Percentiles rank a stretch among this genome's conserved stretches.
phyloP scores from a whole-genome alignment of 768 basidiomycete genomes.

The Mycena albidolilacea region DNA sequence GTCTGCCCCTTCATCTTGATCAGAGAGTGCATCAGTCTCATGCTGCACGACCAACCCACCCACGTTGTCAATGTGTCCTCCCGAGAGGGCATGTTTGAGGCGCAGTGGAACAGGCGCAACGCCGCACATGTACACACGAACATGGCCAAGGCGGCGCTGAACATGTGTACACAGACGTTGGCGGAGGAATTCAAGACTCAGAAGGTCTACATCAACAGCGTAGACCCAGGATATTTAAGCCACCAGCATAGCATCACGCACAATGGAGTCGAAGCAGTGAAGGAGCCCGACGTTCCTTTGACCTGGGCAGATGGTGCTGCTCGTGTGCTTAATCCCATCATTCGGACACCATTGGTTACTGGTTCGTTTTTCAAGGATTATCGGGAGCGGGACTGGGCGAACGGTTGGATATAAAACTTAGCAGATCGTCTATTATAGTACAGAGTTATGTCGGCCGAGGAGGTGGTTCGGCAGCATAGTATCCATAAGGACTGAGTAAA shows the following conservation, averaged over 20 bases:
- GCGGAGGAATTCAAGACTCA: slow-evolving; percentile 49
- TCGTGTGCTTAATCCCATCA: slow-evolving; percentile 51
- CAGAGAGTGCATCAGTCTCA: slow-evolving; percentile 49
- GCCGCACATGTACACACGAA: slow-evolving; percentile 55
- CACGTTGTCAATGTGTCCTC: slow-evolving; percentile 56
- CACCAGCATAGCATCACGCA: slow-evolving; percentile 51
- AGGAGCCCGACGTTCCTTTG: slow-evolving; percentile 44
- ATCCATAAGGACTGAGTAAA: slow-evolving; percentile 73
- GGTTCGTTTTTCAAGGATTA: slow-evolving; percentile 56
- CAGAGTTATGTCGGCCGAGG: slow-evolving; percentile 36
- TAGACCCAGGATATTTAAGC: slow-evolving; percentile 57
- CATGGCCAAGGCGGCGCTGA: slow-evolving; percentile 56
- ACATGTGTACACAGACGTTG: slow-evolving; percentile 56
- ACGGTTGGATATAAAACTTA: slow-evolving; percentile 24
- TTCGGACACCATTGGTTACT: slow-evolving; percentile 50
- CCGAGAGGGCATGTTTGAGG: slow-evolving; percentile 53
- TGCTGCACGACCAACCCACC: slow-evolving; percentile 39
- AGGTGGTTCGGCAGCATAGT: slow-evolving; percentile 71
- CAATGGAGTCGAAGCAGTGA: slow-evolving; percentile 40
- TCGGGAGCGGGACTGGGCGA: slow-evolving; percentile 38
- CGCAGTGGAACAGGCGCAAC: slow-evolving; percentile 39
- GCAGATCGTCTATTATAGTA: neutral
- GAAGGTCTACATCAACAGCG: slow-evolving; percentile 51
- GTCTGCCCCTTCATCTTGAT: slow-evolving; percentile 56
- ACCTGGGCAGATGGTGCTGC: slow-evolving; percentile 54